Conservation (phyloP, 345 rosid species). For the Hypericum perforatum region DNA sequence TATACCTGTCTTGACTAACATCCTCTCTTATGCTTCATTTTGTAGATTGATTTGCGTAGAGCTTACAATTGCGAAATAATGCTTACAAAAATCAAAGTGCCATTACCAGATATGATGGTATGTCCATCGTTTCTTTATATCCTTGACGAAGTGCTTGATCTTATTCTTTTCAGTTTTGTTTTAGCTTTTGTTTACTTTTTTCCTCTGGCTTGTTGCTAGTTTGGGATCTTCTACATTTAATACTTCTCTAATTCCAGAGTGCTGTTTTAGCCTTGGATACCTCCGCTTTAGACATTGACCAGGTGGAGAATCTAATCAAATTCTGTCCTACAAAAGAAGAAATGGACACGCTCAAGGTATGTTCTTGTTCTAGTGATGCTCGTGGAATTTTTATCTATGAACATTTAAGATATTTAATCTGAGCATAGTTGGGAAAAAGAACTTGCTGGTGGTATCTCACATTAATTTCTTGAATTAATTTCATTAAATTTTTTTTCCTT, state of each 20-base stretch:
- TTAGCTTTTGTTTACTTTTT: too few relatives aligned
- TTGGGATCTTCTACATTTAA: neutral
- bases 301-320: slow-evolving; percentile 95
- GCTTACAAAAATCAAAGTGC: slow-evolving; percentile 91
- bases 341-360: slow-evolving; percentile 79
- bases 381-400: neutral
- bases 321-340: slow-evolving; percentile 98
- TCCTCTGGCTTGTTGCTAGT: too few relatives aligned
- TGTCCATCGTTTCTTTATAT: slow-evolving; percentile 28
- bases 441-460: too few relatives aligned
- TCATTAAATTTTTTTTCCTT: too few relatives aligned
- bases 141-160: neutral
- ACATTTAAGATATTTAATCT: too few relatives aligned
- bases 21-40: slow-evolving; percentile 14
- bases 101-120: slow-evolving; percentile 92
- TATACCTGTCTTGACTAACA: neutral
- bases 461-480: too few relatives aligned
- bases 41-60: slow-evolving; percentile 90
- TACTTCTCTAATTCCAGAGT: slow-evolving; percentile 35
- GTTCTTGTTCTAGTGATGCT: neutral
- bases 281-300: slow-evolving; percentile 76
- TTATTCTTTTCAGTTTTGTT: neutral
- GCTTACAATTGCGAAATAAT: slow-evolving; percentile 98
- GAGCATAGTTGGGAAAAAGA: too few relatives aligned
- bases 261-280: slow-evolving; percentile 93